Conservation (phyloP, 495 filamentous ascomycete species). For the Penicillium tannophilum region DNA sequence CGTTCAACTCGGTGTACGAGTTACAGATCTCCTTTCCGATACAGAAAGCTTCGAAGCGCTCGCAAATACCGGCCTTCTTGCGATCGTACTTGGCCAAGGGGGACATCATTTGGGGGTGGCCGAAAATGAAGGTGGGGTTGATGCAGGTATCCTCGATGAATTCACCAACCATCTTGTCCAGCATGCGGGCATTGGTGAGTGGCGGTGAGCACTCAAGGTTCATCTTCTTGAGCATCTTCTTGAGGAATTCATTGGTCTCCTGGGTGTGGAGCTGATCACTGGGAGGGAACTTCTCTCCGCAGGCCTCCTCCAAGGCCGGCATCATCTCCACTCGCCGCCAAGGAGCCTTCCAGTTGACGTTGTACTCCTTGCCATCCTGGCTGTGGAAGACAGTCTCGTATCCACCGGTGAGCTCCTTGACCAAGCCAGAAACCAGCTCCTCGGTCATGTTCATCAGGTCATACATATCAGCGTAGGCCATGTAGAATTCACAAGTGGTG, state of each 20-base stretch:
- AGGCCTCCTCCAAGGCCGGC: slow-evolving; percentile 83
- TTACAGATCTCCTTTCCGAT: slow-evolving; percentile 96
- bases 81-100: slow-evolving; percentile 96
- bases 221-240: slow-evolving; percentile 80
- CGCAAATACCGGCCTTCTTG: slow-evolving; percentile 77
- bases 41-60: slow-evolving; percentile 97
- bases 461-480: slow-evolving; percentile 90
- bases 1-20: slow-evolving; percentile 97
- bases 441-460: slow-evolving; percentile 94
- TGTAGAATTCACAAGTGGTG: slow-evolving; percentile 96
- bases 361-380: slow-evolving; percentile 77
- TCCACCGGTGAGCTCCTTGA: slow-evolving; percentile 83
- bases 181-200: slow-evolving; percentile 93
- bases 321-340: slow-evolving; percentile 98
- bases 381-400: slow-evolving; percentile 83
- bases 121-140: slow-evolving; percentile 94
- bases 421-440: slow-evolving; percentile 88
- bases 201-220: slow-evolving; percentile 88
- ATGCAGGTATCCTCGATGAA: slow-evolving; percentile 93
- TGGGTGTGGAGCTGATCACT: slow-evolving; percentile 85
- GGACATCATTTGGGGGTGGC: slow-evolving; percentile 96
- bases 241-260: slow-evolving; percentile 85
- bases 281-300: slow-evolving; percentile 91
- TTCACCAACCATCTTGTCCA: slow-evolving; percentile 94
- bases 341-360: slow-evolving; percentile 93